Evolutionary conservation across 192 early-diverging fungal genomes (phyloP).

Genomic region (Gonapodya sp.): DNA sequence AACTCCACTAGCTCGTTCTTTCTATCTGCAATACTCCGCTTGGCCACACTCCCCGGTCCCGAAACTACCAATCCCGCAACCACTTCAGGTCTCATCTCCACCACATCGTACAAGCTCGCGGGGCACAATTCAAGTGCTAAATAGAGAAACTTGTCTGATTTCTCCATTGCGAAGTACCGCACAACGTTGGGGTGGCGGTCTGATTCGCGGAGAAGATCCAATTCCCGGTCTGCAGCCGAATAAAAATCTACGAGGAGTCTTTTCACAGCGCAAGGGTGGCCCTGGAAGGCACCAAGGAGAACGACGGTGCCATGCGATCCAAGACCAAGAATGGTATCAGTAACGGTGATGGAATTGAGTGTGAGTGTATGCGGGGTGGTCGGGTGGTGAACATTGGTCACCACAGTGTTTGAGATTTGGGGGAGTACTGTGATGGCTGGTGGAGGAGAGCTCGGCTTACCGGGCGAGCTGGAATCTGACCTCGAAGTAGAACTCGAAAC

Average conservation of each 20-base stretch:
- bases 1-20: conserved; percentile 36
- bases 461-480: not conserved
- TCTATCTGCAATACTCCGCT: conserved; percentile 30
- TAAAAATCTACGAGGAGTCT: conserved; percentile 91
- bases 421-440: no score
- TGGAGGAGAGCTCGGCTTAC: not conserved
- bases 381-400: no score
- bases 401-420: no score
- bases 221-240: conserved; percentile 90
- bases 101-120: conserved; percentile 77
- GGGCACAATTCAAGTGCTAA: conserved; percentile 94
- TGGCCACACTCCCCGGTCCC: not conserved
- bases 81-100: conserved; percentile 31
- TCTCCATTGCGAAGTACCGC: conserved; percentile 73
- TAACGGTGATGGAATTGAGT: conserved; percentile 31
- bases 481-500: not conserved
- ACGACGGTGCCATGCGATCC: conserved; percentile 97
- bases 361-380: no score
- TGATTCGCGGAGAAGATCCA: conserved; percentile 80
- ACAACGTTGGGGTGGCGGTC: conserved; percentile 95
- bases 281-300: conserved; percentile 87
- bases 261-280: conserved; percentile 87
- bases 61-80: not conserved
- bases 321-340: conserved; percentile 64
- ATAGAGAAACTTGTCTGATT: conserved; percentile 83